Conservation (phyloP, 2,329 filamentous ascomycete species). For the Colletotrichum ledebouriae region DNA sequence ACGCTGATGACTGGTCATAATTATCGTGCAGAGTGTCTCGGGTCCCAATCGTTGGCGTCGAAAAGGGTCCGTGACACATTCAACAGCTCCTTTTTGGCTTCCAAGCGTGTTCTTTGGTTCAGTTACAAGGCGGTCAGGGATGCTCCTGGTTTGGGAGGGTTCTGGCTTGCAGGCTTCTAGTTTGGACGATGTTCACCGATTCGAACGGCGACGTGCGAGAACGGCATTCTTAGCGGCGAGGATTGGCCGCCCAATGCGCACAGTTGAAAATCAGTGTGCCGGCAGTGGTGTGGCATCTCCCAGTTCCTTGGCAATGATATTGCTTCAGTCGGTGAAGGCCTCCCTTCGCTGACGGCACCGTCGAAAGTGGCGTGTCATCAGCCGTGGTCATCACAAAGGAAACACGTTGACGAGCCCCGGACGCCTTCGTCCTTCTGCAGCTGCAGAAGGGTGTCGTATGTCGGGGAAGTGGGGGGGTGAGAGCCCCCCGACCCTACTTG, state of each 20-base stretch:
- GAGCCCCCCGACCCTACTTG: neutral
- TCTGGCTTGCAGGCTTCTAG: neutral
- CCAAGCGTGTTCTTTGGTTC: neutral
- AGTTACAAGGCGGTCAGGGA: neutral
- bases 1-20: neutral
- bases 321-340: constrained; percentile 7
- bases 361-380: constrained; percentile 6
- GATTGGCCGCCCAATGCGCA: neutral
- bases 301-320: constrained; percentile 4
- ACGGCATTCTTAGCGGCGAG: neutral
- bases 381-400: neutral
- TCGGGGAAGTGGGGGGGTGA: constrained; percentile 15
- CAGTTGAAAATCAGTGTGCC: constrained; percentile 12
- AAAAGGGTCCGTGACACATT: neutral
- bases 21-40: neutral
- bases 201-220: neutral
- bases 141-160: neutral
- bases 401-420: constrained; percentile 6
- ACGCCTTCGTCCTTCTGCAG: neutral
- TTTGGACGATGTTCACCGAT: neutral
- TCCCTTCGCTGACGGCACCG: neutral
- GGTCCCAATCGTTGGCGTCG: neutral
- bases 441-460: constrained; percentile 16
- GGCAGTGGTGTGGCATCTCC: neutral
- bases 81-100: neutral